Evolutionary conservation across 768 basidiomycete genomes (phyloP).

Genomic region (Lanmaoa rubissima): DNA sequence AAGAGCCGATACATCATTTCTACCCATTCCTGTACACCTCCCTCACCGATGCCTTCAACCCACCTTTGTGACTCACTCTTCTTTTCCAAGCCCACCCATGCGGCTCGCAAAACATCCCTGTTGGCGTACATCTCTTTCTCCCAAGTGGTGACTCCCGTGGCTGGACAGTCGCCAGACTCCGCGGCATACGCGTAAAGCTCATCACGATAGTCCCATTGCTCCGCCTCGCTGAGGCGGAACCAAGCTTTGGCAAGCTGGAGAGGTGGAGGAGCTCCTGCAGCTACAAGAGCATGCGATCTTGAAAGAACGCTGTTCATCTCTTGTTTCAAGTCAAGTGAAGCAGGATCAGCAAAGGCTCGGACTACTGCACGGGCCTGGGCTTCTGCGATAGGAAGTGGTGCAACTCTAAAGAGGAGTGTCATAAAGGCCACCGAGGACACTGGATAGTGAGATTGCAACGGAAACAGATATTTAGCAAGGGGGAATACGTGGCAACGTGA

Average conservation of each 20-base stretch:
- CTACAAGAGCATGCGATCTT: slow-evolving; percentile 45
- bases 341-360: slow-evolving; percentile 52
- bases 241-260: slow-evolving; percentile 51
- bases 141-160: slow-evolving; percentile 50
- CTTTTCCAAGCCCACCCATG: slow-evolving; percentile 59
- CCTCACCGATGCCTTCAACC: slow-evolving; percentile 62
- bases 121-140: slow-evolving; percentile 52
- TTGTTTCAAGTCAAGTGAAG: slow-evolving; percentile 43
- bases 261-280: slow-evolving; percentile 33
- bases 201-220: slow-evolving; percentile 72
- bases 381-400: slow-evolving; percentile 77
- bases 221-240: slow-evolving; percentile 47
- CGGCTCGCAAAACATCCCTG: slow-evolving; percentile 46
- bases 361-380: slow-evolving; percentile 68
- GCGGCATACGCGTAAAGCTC: slow-evolving; percentile 50
- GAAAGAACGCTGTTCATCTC: slow-evolving; percentile 51
- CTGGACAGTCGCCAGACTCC: slow-evolving; percentile 27
- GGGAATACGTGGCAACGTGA: slow-evolving; percentile 69
- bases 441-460: slow-evolving; percentile 47
- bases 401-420: slow-evolving; percentile 55
- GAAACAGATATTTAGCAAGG: slow-evolving; percentile 68
- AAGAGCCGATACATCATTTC: slow-evolving; percentile 41
- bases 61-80: slow-evolving; percentile 57
- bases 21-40: slow-evolving; percentile 61
- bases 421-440: slow-evolving; percentile 60